Evolutionary conservation across 148 eudicot species (phyloP).

Genomic region (Nepenthes mirabilis): DNA sequence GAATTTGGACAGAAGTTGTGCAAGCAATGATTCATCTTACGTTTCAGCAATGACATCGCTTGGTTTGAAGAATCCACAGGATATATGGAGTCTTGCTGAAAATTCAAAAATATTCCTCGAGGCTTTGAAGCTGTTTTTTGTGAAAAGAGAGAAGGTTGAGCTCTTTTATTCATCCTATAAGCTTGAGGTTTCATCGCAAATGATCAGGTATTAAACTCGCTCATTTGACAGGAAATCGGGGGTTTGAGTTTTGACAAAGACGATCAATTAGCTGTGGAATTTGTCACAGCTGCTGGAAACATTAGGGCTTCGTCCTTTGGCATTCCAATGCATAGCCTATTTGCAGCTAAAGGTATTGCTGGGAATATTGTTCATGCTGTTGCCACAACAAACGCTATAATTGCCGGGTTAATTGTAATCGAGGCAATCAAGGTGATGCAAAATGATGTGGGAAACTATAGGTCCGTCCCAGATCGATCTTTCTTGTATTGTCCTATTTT

Average conservation of each 20-base stretch:
- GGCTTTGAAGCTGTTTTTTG: slow-evolving; percentile 61
- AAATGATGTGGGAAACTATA: slow-evolving; percentile 45
- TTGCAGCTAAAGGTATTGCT: slow-evolving; percentile 98
- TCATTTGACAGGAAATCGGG: slow-evolving; percentile 58
- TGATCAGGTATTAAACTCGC: neutral
- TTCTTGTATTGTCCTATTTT: neutral
- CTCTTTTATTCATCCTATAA: slow-evolving; percentile 1
- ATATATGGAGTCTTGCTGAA: slow-evolving; percentile 75
- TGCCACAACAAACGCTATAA: slow-evolving; percentile 92
- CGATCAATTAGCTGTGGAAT: slow-evolving; percentile 91
- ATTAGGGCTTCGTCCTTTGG: slow-evolving; percentile 88
- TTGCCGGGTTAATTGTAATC: slow-evolving; percentile 89
- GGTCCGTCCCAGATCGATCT: slow-evolving; percentile 28
- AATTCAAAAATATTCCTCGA: slow-evolving; percentile 70
- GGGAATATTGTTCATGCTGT: slow-evolving; percentile 98
- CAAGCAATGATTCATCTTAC: slow-evolving; percentile 30
- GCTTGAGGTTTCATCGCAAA: neutral
- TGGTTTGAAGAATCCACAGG: slow-evolving; percentile 90
- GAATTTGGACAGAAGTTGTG: slow-evolving; percentile 19
- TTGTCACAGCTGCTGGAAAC: slow-evolving; percentile 97
- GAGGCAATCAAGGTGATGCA: slow-evolving; percentile 93
- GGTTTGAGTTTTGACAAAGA: slow-evolving; percentile 81
- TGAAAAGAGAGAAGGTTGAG: slow-evolving; percentile 61
- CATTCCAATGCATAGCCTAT: slow-evolving; percentile 89
- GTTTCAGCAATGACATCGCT: slow-evolving; percentile 84